Base-by-base conservation (phyloP, 805 yeast species). In the Candida oleophila region DNA sequence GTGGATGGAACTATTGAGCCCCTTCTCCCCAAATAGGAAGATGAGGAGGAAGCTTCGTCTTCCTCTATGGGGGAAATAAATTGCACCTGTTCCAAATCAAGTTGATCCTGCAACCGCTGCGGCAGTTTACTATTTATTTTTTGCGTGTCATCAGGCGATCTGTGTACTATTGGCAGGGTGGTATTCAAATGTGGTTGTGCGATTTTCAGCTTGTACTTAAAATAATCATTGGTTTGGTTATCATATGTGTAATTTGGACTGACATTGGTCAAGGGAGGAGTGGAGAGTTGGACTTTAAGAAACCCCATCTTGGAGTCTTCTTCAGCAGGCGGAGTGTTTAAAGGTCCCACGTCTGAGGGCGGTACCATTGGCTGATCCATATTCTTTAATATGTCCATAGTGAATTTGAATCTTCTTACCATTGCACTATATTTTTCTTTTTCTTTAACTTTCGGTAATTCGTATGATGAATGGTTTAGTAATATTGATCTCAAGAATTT, bases 201-300 rank as follows among this genome's bases (percentile, higher is more conserved):
- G 16, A 32, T 20, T 22, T 35, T 42, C 40, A 22, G 45, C 14
- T 36, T 42, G 16, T 22, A 42, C 22, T 22, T 20, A 20, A 42
- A 42, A 30, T 42, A 42, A 18, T 42, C 45, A 25, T 25, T 25
- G 22, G 33, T 28, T n/a, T 19, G 39, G n/a, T 34, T 19, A 7
- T 30, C 38, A 16, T 42, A 42, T 12, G 38, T 35, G 22, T 42
- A 42, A 34, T 42, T 42, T 7, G 45, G 45, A 32, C 45, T 42
- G n/a, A 35, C 38, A 15, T 36, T 36, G 3, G 20, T 35, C 28
- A 28, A 21, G 5, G 39, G 45, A 5, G 45, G 45, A 4, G 40
- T 42, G 14, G 45, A 42, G 15, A 42, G 39, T 16, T 33, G 45
- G n/a, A 22, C 22, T 4, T 16, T 20, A 25, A 25, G 30, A 25